phyloP scores from a whole-genome alignment of 345 rosid genomes.

The Aegle marmelos region DNA sequence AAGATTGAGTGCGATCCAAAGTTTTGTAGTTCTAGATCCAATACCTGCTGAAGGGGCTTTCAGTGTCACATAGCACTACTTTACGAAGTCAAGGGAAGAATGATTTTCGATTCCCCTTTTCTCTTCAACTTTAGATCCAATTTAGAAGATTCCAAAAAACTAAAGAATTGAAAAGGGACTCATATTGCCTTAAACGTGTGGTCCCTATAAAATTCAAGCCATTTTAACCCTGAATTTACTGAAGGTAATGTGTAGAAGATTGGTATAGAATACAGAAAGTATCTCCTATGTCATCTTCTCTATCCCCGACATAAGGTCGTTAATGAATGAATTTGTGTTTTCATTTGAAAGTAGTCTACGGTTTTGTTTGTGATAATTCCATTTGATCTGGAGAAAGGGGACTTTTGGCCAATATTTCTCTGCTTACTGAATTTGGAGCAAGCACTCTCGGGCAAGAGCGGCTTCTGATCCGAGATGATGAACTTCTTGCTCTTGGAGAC shows the following conservation, averaged over 20 bases:
- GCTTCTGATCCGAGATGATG: conserved; percentile 15
- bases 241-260: not conserved
- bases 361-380: conserved; percentile 3
- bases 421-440: conserved; percentile 14
- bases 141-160: not conserved
- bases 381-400: conserved; percentile 18
- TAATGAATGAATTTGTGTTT: not conserved
- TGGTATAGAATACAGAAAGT: not conserved
- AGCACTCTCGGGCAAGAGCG: conserved; percentile 12
- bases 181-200: not conserved
- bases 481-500: conserved; percentile 57
- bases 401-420: conserved; percentile 24
- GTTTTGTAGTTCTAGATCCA: not conserved
- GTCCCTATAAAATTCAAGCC: not conserved
- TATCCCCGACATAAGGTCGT: not conserved
- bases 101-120: not conserved
- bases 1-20: not conserved
- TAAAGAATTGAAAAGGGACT: not conserved
- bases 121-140: not conserved
- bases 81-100: not conserved
- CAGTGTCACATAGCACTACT: not conserved
- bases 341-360: conserved; percentile 7
- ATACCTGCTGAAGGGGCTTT: not conserved
- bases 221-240: not conserved
- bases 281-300: conserved; percentile 11